Evolutionary conservation across 164 flowering plant species (phyloP).

Genomic region (grape (Vitis vinifera)): ASM3070453v1 NC_081813.1:4063001-4063500

Average conservation of each 20-base stretch:
- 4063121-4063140: constrained; percentile 60
- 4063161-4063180: constrained; percentile 46
- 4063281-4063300: no score
- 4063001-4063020: constrained; percentile 43
- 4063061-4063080: constrained; percentile 40
- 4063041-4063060: constrained; percentile 39
- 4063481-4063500: no score
- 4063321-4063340: no score
- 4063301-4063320: no score
- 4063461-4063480: no score
- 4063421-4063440: no score
- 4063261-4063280: no score
- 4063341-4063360: no score
- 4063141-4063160: constrained; percentile 41
- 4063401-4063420: no score
- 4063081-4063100: constrained; percentile 39
- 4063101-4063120: constrained; percentile 78
- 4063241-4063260: neutral
- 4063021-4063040: constrained; percentile 43
- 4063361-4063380: no score
- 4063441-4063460: no score
- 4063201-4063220: neutral
- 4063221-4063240: neutral
- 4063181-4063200: constrained; percentile 29
- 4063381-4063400: no score